Evolutionary conservation across 352 stramenopile genomes (phyloP).

Genomic region (Phytophthora podocarpi): DNA sequence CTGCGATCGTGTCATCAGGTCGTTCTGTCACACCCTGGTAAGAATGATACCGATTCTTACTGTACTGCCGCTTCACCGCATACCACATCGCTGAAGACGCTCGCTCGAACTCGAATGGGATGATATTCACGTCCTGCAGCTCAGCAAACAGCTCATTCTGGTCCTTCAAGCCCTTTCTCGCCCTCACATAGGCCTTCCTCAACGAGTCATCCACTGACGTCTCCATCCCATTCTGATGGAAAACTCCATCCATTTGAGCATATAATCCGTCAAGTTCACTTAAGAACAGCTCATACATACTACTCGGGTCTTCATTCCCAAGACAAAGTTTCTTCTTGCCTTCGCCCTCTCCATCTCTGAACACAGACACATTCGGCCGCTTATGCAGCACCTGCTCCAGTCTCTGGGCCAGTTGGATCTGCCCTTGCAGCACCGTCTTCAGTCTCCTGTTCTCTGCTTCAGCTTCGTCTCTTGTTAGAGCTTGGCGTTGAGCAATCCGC

Average conservation of each 20-base stretch:
- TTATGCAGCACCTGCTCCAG: constrained; percentile 62
- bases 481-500: constrained; percentile 54
- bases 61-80: constrained; percentile 44
- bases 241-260: constrained; percentile 42
- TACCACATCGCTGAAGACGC: constrained; percentile 38
- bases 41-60: constrained; percentile 41
- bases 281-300: constrained; percentile 42
- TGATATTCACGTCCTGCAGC: constrained; percentile 47
- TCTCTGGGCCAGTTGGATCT: constrained; percentile 53
- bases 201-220: constrained; percentile 48
- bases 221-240: constrained; percentile 49
- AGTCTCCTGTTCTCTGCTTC: constrained; percentile 56
- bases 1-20: constrained; percentile 43
- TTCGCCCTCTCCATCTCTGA: constrained; percentile 10
- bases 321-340: constrained; percentile 30
- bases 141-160: constrained; percentile 47
- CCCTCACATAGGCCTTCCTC: constrained; percentile 46
- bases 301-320: constrained; percentile 21
- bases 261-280: constrained; percentile 52
- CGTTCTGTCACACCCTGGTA: constrained; percentile 22
- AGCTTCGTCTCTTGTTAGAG: constrained; percentile 30
- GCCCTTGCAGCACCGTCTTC: constrained; percentile 42
- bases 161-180: constrained; percentile 5
- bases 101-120: constrained; percentile 45
- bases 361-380: constrained; percentile 46